Evolutionary conservation across 345 rosid species (phyloP), one percentile per base, ranked within the genome.

Genomic region (Arabidopsis suecica): DNA sequence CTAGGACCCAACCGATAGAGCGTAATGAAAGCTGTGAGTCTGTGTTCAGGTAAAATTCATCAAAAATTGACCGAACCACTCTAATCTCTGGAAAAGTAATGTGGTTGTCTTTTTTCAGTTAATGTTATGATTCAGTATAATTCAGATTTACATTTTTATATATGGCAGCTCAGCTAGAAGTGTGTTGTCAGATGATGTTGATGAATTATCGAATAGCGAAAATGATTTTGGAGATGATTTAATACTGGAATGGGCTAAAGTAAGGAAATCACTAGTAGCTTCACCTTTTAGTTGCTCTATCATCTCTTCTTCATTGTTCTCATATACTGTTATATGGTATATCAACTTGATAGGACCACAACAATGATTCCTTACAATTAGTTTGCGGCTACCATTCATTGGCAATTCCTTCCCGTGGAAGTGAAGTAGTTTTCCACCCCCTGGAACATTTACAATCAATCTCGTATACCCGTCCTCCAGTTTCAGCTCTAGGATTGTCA

Each of bases 121-220:
- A 37, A 25, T 61, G 54, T 45, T 75, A 42, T 68, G 61, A 61
- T 60, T 72, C 61, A 77, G 71, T 45, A 18, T 10, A 36, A 37
- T 77, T 82, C 77, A 79, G 71, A 79, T 60, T 82, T 82, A 66
- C 74, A 62, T 73, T 81, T 38, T 81, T 86, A 71, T 84, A 76
- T 81, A 88, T 88, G 95, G 90, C 99, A 95, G 99, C 85, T 87
- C 97, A 89, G 92, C 82, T 82, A 89, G 84, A 89, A 90, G 91
- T 79, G 74, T 81, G 69, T 75, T 69, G 65, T 89, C 89, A 20
- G 96, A 90, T 61, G 99, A 92, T 51, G 89, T 84, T 53, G 92
- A 86, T 33, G 92, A 94, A 13, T 84, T 84, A 71, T 22, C 91
- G 0, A 85, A 79, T 76, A 33, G 69, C 54, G 89, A 81, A 75